Evolutionary conservation across 2,329 filamentous ascomycete species (phyloP).

Genomic region (Bipolaris oryzae): DNA sequence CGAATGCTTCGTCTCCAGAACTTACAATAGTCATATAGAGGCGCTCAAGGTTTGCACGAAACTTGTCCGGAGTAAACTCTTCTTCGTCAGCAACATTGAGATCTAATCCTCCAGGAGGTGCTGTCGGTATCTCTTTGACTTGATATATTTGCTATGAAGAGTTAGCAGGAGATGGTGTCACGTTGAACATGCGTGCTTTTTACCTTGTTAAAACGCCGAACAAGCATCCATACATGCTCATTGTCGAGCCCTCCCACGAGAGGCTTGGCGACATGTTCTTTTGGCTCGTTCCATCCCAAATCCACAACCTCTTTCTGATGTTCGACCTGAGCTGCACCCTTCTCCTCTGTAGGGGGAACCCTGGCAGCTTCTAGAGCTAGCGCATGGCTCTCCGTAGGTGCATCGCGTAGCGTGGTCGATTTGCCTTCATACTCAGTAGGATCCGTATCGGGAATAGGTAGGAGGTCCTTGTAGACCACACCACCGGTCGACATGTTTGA

Average conservation of each 20-base stretch:
- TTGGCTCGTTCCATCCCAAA: conserved; percentile 71
- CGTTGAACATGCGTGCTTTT: not conserved
- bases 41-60: conserved; percentile 77
- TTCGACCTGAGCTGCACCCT: conserved; percentile 52
- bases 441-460: conserved; percentile 44
- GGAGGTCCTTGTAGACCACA: conserved; percentile 45
- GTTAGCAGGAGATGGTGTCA: conserved; percentile 25
- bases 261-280: conserved; percentile 61
- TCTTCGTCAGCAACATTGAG: conserved; percentile 82
- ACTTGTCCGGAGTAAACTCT: conserved; percentile 83
- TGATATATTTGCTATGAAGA: conserved; percentile 64
- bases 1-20: not conserved
- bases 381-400: conserved; percentile 56
- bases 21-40: conserved; percentile 76
- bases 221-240: conserved; percentile 74
- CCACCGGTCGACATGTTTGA: conserved; percentile 39
- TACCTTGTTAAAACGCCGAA: conserved; percentile 76
- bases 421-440: conserved; percentile 37
- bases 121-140: conserved; percentile 69
- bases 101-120: conserved; percentile 72
- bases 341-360: conserved; percentile 45
- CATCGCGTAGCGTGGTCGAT: conserved; percentile 46
- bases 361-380: conserved; percentile 51
- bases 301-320: conserved; percentile 64
- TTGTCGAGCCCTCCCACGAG: conserved; percentile 72